phyloP scores from a whole-genome alignment of 345 rosid species.

The Corymbia maculata region DNA sequence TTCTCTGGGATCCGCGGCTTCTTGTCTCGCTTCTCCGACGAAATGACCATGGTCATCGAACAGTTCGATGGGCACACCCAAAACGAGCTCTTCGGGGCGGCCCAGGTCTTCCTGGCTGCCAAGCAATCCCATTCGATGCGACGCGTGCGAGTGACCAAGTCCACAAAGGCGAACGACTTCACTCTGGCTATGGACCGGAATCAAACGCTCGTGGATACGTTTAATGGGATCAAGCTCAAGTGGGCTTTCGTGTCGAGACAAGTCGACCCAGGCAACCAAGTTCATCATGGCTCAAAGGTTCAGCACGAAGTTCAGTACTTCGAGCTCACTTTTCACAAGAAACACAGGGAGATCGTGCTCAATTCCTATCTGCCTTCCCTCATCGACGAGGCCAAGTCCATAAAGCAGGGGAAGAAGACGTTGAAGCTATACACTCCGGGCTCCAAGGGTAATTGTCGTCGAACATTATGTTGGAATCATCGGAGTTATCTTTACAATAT shows the following conservation, averaged over 20 bases:
- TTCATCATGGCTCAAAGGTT: slow-evolving; percentile 5
- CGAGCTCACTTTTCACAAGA: slow-evolving; percentile 31
- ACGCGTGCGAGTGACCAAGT: no score
- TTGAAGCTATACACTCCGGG: no score
- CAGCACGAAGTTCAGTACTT: slow-evolving; percentile 29
- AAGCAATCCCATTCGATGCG: no score
- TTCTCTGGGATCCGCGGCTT: slow-evolving; percentile 8
- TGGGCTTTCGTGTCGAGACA: slow-evolving; percentile 27
- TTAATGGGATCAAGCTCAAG: slow-evolving; percentile 31
- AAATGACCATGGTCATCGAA: slow-evolving; percentile 37
- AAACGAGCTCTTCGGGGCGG: slow-evolving; percentile 14
- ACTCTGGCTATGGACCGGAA: slow-evolving; percentile 32
- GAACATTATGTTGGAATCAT: no score
- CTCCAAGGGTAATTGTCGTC: no score
- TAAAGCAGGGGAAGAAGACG: no score
- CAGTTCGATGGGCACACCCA: slow-evolving; percentile 27
- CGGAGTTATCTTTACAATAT: no score
- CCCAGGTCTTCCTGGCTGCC: no score
- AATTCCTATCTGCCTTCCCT: no score
- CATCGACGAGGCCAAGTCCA: no score
- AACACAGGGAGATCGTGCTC: no score
- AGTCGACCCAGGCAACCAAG: slow-evolving; percentile 15
- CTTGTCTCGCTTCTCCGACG: slow-evolving; percentile 24
- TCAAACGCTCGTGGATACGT: slow-evolving; percentile 39
- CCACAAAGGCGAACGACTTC: not conserved